Evolutionary conservation across 495 filamentous ascomycete genomes (phyloP).

Genomic region (Aspergillus bertholletiae): DNA sequence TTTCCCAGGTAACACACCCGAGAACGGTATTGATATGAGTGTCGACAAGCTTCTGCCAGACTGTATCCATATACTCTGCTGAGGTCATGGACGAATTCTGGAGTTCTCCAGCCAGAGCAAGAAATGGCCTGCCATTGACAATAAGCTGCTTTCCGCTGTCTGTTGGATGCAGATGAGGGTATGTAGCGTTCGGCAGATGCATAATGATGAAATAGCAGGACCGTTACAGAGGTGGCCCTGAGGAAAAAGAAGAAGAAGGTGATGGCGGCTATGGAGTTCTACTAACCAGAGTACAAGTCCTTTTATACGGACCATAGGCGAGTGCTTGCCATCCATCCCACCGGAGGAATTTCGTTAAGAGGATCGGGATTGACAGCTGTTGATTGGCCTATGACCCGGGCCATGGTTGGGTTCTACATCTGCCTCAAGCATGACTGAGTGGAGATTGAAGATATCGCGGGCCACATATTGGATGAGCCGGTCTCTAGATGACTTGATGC

Average conservation of each 20-base stretch:
- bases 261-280: not conserved
- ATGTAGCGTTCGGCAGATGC: not conserved
- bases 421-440: too few species aligned
- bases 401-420: not conserved
- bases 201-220: not conserved
- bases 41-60: constrained; percentile 41
- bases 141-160: constrained; percentile 33
- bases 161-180: constrained; percentile 28
- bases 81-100: constrained; percentile 49
- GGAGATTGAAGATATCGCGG: too few species aligned
- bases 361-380: not conserved
- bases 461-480: not conserved
- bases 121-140: constrained; percentile 45
- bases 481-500: not conserved
- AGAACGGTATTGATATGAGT: constrained; percentile 47
- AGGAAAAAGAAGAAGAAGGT: too few species aligned
- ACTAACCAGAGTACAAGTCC: not conserved
- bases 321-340: too few species aligned
- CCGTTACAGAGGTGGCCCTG: too few species aligned
- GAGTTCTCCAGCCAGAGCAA: constrained; percentile 42
- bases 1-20: constrained; percentile 49
- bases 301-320: not conserved
- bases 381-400: not conserved
- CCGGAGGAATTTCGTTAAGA: not conserved
- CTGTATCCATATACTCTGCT: constrained; percentile 38